Evolutionary conservation across 2,329 filamentous ascomycete genomes (phyloP), one percentile per base, ranked within the genome.

Genomic region (Erysiphe pulchra): DNA sequence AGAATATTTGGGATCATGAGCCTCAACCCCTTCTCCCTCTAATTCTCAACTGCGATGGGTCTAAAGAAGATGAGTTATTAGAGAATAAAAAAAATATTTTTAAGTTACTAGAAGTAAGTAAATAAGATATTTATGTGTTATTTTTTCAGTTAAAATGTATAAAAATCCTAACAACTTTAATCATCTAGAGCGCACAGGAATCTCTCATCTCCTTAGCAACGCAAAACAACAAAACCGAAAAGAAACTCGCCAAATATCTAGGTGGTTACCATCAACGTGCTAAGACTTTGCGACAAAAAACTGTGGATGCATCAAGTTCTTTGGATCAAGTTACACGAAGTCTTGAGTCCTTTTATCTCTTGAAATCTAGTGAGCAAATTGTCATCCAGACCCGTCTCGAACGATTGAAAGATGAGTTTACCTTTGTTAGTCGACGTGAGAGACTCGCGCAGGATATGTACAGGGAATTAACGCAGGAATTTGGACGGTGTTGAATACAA

Each of bases 361-460:
- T 92, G 49, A 76, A 82, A 51, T 73, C 82, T 36, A 80, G 75
- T 0, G 90, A 98, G 59, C 75, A 87, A 50, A 76, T 77, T 5
- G 81, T 80, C 0, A 69, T 94, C 47, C 66, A 67, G 41, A 70
- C 75, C 46, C 70, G 90, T 30, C 63, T 95, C 45, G 80, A 80
- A 52, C 68, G 69, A 11, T 63, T 94, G 47, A 73, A 85, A 44
- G 78, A 81, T n/a, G 85, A 94, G 59, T 85, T 93, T 18, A 71
- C 68, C 7, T 82, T 81, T 54, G 71, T 95, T 10, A 81, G 75
- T 53, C 74, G 74, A 54, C 69, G 87, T 50, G 87, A 95, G 65
- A 70, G 86, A 48, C 84, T 94, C 62, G 85, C 84, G 7, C 90
- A 98, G 62, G 85, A 94, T 51, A 60, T 79, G 55, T 98, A 90